These are phyloP conservation scores for Epithele typhae DNA, from an alignment of 768 basidiomycete species.

Conservation along the genomic window DNA sequence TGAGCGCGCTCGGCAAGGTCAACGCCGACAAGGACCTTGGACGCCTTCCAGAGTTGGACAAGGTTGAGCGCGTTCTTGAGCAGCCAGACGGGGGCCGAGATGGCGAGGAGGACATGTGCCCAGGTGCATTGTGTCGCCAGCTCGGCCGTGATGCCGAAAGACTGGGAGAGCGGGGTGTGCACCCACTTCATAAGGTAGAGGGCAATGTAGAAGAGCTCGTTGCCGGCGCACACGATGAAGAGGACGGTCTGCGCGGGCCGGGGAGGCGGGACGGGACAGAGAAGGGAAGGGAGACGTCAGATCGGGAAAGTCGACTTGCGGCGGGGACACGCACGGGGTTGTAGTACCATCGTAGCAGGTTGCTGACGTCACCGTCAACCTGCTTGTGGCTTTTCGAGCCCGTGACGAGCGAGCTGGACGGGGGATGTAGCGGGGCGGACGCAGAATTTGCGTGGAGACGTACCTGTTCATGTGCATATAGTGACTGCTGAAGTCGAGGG, in stretches of 20 bases:
- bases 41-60: slow-evolving; percentile 98
- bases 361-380: slow-evolving; percentile 88
- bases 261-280: too few relatives aligned
- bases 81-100: slow-evolving; percentile 64
- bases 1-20: slow-evolving; percentile 83
- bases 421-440: too few relatives aligned
- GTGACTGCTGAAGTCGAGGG: slow-evolving; percentile 95
- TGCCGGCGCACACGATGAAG: slow-evolving; percentile 90
- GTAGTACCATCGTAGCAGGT: slow-evolving; percentile 91
- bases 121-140: slow-evolving; percentile 52
- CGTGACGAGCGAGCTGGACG: slow-evolving; percentile 81
- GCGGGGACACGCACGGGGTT: slow-evolving; percentile 65
- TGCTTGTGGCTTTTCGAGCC: slow-evolving; percentile 92
- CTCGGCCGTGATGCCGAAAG: slow-evolving; percentile 20
- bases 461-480: slow-evolving; percentile 99
- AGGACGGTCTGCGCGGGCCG: slow-evolving; percentile 81
- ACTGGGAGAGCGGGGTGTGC: slow-evolving; percentile 58
- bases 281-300: too few relatives aligned
- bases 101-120: slow-evolving; percentile 64
- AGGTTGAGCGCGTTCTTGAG: slow-evolving; percentile 91
- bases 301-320: too few relatives aligned
- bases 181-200: slow-evolving; percentile 92
- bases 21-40: slow-evolving; percentile 89
- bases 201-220: slow-evolving; percentile 94
- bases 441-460: slow-evolving; percentile 9